A percentile compares a stretch with the other conserved stretches of the same genome.
Evolutionary conservation across 2,329 filamentous ascomycete species (phyloP).

Genomic region (Colletotrichum truncatum): DNA sequence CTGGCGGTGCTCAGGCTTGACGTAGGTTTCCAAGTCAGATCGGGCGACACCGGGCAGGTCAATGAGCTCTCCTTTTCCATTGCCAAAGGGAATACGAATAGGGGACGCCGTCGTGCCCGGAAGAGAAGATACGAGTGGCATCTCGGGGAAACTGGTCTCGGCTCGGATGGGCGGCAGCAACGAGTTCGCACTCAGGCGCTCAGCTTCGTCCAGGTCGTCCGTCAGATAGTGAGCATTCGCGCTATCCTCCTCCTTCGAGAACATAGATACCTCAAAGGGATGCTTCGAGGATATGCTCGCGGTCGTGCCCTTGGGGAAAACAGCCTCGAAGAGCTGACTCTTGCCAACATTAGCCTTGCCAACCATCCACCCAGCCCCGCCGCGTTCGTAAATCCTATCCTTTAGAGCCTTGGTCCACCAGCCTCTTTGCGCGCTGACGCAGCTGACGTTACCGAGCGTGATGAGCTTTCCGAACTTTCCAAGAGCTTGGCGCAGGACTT

Average conservation of each 20-base stretch:
- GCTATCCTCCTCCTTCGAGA: slow-evolving; percentile 23
- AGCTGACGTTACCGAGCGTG: slow-evolving; percentile 87
- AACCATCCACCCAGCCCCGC: slow-evolving; percentile 93
- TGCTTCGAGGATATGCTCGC: slow-evolving; percentile 6
- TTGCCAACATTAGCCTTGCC: slow-evolving; percentile 99
- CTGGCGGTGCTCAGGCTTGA: slow-evolving; percentile 71
- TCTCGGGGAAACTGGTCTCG: slow-evolving; percentile 80
- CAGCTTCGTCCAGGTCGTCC: slow-evolving; percentile 34
- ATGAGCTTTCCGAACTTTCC: slow-evolving; percentile 73
- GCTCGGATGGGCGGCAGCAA: slow-evolving; percentile 81
- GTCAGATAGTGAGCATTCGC: slow-evolving; percentile 6
- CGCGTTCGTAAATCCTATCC: slow-evolving; percentile 84
- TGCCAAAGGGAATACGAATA: slow-evolving; percentile 90
- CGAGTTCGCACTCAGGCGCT: slow-evolving; percentile 50
- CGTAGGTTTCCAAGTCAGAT: slow-evolving; percentile 75
- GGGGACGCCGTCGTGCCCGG: slow-evolving; percentile 96
- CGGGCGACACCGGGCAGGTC: slow-evolving; percentile 89
- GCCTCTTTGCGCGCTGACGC: slow-evolving; percentile 83
- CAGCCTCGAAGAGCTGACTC: slow-evolving; percentile 86
- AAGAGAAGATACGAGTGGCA: slow-evolving; percentile 86
- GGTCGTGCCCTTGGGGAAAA: slow-evolving; percentile 79
- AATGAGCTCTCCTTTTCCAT: slow-evolving; percentile 87
- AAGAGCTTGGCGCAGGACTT: slow-evolving; percentile 80
- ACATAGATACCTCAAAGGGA: slow-evolving; percentile 25
- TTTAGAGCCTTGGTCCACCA: slow-evolving; percentile 95